Base-by-base conservation (phyloP, 2,329 filamentous ascomycete species). In the Ceratocystiopsis sp. region DNA sequence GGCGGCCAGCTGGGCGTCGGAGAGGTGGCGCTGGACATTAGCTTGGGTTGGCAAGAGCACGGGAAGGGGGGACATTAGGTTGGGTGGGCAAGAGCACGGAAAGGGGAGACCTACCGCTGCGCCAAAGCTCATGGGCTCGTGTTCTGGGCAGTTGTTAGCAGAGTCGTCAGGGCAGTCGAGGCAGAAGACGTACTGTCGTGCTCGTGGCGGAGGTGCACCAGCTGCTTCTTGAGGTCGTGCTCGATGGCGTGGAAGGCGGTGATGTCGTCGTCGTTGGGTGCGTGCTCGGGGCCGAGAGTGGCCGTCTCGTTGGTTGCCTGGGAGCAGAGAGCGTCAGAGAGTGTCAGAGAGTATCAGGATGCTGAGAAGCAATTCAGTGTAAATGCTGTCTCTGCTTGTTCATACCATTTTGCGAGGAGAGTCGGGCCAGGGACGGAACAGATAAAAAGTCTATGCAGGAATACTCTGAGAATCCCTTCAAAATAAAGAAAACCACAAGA, bases 221-320 rank as follows among this genome's bases (percentile, higher is more conserved):
- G 62, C 44, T 59, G 54, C 50, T 62, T 64, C 59, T 71, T 71
- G 36, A 74, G 57, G n/a, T 72, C 67, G 10, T 57, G 56, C 48
- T 69, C 59, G 43, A 73, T 57, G 42, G 68, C 60, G 36, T 59
- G 53, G 56, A 72, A 73, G 25, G 62, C 64, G 43, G 60, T 60
- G 52, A 73, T 60, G 10, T 68, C 64, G 42, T 72, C 69, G 45
- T 67, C 62, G 53, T 63, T 69, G 42, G 67, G 66, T 37, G 58
- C 54, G 47, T 74, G 71, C 38, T 63, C 54, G 33, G 60, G 54
- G 41, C 67, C 63, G 35, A 74, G 57, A 18, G 69, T 57, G 41
- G 68, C 66, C 10, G 69, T 75, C n/a, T 72, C 68, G 40, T 62
- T 61, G 44, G 66, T 69, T 38, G 67, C 68, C 68, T 69, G 33